Evolutionary conservation across 495 filamentous ascomycete species (phyloP).

Genomic region (Aspergillus kassunensis): DNA sequence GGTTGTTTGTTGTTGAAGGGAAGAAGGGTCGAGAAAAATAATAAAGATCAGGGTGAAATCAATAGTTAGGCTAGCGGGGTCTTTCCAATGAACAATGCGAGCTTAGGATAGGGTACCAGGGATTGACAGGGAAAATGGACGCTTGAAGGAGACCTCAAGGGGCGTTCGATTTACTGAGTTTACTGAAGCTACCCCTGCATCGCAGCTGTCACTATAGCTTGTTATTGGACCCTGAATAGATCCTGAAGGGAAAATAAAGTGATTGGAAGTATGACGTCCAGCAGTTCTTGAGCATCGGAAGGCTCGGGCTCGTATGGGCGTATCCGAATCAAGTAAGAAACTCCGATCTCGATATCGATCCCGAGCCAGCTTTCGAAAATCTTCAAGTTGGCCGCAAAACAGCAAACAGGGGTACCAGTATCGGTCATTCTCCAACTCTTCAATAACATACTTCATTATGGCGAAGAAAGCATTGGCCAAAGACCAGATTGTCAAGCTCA

Average conservation of each 20-base stretch:
- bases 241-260: neutral
- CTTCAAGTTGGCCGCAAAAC: slow-evolving; percentile 9
- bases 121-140: neutral
- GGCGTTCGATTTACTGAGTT: neutral
- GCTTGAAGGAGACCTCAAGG: neutral
- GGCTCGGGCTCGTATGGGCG: neutral
- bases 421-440: neutral
- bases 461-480: slow-evolving; percentile 66
- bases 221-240: neutral
- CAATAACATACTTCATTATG: slow-evolving; percentile 52
- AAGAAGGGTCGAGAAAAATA: slow-evolving; percentile 22
- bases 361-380: slow-evolving; percentile 5
- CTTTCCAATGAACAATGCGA: slow-evolving; percentile 1
- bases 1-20: slow-evolving; percentile 10
- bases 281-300: neutral
- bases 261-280: slow-evolving; percentile 8
- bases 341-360: neutral
- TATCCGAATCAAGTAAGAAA: neutral
- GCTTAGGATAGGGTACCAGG: neutral
- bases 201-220: neutral
- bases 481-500: slow-evolving; percentile 93
- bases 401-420: neutral
- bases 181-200: neutral
- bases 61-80: slow-evolving; percentile 30
- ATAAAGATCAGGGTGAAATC: slow-evolving; percentile 19